Evolutionary conservation across 2,329 filamentous ascomycete genomes (phyloP), one percentile per base, ranked within the genome.

Genomic region (Exophiala sp.): DNA sequence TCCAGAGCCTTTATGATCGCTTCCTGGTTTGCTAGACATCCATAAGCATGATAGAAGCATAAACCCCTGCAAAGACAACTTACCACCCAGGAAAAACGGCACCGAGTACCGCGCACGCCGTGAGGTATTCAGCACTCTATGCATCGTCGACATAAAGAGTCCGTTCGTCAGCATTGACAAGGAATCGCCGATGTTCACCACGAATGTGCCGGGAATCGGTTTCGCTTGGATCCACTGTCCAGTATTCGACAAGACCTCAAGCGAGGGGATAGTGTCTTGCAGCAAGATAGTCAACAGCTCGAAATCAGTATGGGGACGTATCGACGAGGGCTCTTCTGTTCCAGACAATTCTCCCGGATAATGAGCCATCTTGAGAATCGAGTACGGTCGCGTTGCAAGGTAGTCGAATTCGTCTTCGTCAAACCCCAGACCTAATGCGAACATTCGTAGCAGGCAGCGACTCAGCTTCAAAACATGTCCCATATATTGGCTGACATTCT

Each of bases 41-140:
- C 32, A 41, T 58, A 14, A 46, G 46, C 20, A 45, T 5, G 14
- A 3, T 5, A 10, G 9, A 21, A 12, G 3, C 20, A 34, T 9
- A 21, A 21, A 34, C 20, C 34, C 18, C 6, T 20, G 24, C 33
- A 20, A 29, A 40, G 35, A 16, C 41, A 76, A 76, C 61, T 80
- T 78, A 53, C 80, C 74, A 0, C 75, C 75, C 58, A 81, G 77
- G 65, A 82, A 82, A 62, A 82, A 82, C 0, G 79, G 78, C 73
- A 82, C 78, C 0, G 75, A 80, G 39, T 78, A 76, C 24, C 61
- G 50, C n/a, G 42, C 57, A 10, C 34, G 18, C 16, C 36, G 66
- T 55, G 2, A 69, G 57, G 2, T 71, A 71, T 36, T 78, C 77
- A 12, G 75, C 2, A 83, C 80, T 3, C 79, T 75, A 62, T 83